A percentile compares a stretch with the other conserved stretches of the same genome.
Conservation (phyloP, 306 rosid genomes). For the Arachis hypogaea region DNA sequence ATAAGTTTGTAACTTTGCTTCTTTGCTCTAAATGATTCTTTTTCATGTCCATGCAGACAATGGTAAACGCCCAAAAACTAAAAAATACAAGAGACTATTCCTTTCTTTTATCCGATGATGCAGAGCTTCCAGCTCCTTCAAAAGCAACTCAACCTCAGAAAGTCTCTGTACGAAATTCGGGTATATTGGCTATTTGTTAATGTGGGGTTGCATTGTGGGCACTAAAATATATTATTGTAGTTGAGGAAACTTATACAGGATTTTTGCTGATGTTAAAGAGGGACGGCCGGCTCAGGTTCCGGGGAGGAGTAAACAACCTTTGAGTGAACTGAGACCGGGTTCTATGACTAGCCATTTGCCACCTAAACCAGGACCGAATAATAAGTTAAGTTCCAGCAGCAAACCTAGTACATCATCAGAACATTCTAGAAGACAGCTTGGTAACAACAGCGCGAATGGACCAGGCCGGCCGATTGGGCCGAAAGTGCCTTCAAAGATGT, state of each 20-base stretch:
- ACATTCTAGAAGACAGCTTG: slow-evolving; percentile 64
- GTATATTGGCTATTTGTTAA: slow-evolving; percentile 44
- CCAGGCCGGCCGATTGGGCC: slow-evolving; percentile 68
- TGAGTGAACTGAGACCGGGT: slow-evolving; percentile 47
- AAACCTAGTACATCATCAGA: slow-evolving; percentile 43
- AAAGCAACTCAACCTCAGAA: slow-evolving; percentile 51
- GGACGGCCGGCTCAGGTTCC: slow-evolving; percentile 57
- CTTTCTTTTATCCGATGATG: slow-evolving; percentile 73
- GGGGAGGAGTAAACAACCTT: slow-evolving; percentile 52
- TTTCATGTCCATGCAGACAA: slow-evolving; percentile 47
- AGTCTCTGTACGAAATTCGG: slow-evolving; percentile 48
- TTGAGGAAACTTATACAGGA: slow-evolving; percentile 60
- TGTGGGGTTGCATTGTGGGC: slow-evolving; percentile 38
- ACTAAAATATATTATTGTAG: slow-evolving; percentile 51
- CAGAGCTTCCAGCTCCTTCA: slow-evolving; percentile 64
- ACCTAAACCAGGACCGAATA: slow-evolving; percentile 47
- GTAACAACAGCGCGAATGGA: slow-evolving; percentile 57
- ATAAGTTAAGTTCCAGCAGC: slow-evolving; percentile 50
- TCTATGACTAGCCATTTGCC: slow-evolving; percentile 49
- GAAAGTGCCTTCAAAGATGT: slow-evolving; percentile 54
- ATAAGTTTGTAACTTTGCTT: neutral
- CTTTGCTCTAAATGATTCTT: slow-evolving; percentile 19
- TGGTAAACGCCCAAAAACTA: slow-evolving; percentile 61
- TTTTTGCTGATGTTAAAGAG: slow-evolving; percentile 72
- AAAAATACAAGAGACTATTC: slow-evolving; percentile 87